Evolutionary conservation across 1,139 yeast genomes (phyloP), one percentile per base, ranked within the genome.

Genomic region (Geotrichum bryndzae): DNA sequence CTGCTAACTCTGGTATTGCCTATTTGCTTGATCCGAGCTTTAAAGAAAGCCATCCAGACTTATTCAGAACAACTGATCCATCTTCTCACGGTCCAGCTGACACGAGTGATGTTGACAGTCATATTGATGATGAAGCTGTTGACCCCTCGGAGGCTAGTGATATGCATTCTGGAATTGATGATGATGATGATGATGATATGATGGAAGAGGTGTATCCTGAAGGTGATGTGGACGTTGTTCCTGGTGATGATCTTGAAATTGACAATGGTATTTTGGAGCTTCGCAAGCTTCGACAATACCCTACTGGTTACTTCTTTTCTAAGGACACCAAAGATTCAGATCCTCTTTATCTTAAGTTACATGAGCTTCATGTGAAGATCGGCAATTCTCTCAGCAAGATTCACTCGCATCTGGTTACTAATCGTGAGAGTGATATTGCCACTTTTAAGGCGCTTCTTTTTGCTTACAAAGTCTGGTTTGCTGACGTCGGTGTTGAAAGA

Each of bases 401-500:
- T 23, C 82, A 80, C 66, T 71, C 76, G 50, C 83, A 82, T 67
- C 73, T 91, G 65, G 70, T 74, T 2, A 73, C 77, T 3, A 76
- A 82, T 61, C 82, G 82, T 62, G 85, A 82, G 61, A 91, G 88
- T 66, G 88, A 90, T 66, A 83, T 90, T n/a, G 83, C 84, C 22
- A 74, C 89, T 23, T 83, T 86, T 72, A 85, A 85, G 67, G 84
- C 85, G 54, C 79, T 87, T 57, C 75, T 91, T 56, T 84, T 85
- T 69, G 87, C 87, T 1, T 73, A 88, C 60, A 85, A 88, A 68
- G 84, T 88, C 11, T 94, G 96, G 91, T 84, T 94, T 66, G 82
- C 89, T 22, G 96, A 91, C 72, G 88, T 88, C 33, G 96, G 96
- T 0, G 80, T 84, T 65, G 96, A 89, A 68, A 78, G 88, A 15